These are phyloP conservation scores for Xylaria nigripes DNA, from an alignment of 495 filamentous ascomycete genomes.

Conservation along the genomic window DNA sequence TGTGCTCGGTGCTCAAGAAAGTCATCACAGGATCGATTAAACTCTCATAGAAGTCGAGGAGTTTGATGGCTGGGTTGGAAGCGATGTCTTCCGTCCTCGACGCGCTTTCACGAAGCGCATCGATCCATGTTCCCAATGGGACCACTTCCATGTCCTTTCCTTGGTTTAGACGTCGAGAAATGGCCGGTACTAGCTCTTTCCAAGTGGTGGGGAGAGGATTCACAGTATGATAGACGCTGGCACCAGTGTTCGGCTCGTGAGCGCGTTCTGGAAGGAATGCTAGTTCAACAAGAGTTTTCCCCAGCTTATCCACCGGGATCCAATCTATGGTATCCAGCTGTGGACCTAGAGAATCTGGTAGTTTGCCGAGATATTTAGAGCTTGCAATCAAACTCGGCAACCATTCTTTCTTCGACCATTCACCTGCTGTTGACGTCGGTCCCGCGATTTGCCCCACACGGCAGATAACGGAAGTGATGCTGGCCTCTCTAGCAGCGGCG, in stretches of 20 bases:
- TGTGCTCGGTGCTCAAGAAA: background rate
- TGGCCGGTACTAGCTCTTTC: slow-evolving; percentile 19
- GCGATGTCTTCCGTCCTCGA: slow-evolving; percentile 20
- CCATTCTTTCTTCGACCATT: slow-evolving; percentile 51
- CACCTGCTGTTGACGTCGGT: slow-evolving; percentile 27
- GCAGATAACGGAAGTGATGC: slow-evolving; percentile 32
- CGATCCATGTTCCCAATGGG: slow-evolving; percentile 29
- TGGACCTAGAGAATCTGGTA: slow-evolving; percentile 33
- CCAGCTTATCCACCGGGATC: slow-evolving; percentile 39
- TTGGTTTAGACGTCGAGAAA: slow-evolving; percentile 20
- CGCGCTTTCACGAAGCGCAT: slow-evolving; percentile 26
- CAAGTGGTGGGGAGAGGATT: slow-evolving; percentile 34
- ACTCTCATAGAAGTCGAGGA: slow-evolving; percentile 22
- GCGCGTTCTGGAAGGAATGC: slow-evolving; percentile 12
- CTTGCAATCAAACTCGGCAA: slow-evolving; percentile 41
- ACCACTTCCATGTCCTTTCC: slow-evolving; percentile 20
- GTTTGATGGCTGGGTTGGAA: slow-evolving; percentile 33
- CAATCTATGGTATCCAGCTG: slow-evolving; percentile 39
- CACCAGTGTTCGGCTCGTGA: background rate
- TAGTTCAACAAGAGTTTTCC: slow-evolving; percentile 26
- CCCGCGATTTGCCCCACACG: slow-evolving; percentile 50
- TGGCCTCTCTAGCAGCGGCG: slow-evolving; percentile 23
- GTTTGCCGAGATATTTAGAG: slow-evolving; percentile 28
- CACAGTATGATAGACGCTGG: slow-evolving; percentile 31
- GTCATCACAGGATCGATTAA: background rate